Conservation (phyloP, 768 basidiomycete genomes). For the Mycena belliarum region DNA sequence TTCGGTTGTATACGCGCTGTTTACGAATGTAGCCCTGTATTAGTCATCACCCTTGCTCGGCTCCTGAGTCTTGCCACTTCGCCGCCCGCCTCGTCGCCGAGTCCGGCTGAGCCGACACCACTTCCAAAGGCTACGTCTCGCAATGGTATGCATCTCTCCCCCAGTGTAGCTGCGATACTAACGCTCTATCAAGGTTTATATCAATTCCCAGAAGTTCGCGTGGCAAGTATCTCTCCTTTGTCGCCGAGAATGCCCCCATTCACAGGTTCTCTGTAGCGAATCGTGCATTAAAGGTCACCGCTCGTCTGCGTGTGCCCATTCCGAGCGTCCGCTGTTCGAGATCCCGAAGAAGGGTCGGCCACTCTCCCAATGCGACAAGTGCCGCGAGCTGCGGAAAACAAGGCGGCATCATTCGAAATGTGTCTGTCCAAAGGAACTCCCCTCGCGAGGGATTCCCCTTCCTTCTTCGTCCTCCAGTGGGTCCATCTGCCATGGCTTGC, state of each 20-base stretch:
- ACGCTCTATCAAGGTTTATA: constrained; percentile 69
- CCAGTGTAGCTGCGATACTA: no score
- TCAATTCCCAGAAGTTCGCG: constrained; percentile 79
- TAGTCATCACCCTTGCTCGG: no score
- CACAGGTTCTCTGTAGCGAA: constrained; percentile 50
- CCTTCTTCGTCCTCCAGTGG: no score
- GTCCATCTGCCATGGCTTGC: no score
- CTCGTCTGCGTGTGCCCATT: constrained; percentile 86
- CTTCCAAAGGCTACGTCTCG: no score
- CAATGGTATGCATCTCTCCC: no score
- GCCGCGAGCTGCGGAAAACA: constrained; percentile 81
- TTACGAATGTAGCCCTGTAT: no score
- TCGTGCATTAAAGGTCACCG: constrained; percentile 95
- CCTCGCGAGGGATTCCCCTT: no score
- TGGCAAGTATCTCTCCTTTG: constrained; percentile 51
- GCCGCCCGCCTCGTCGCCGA: no score
- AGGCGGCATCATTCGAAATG: constrained; percentile 88
- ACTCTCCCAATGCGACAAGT: constrained; percentile 87
- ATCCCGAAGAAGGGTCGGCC: constrained; percentile 94
- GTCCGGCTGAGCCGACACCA: no score
- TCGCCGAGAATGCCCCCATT: not conserved
- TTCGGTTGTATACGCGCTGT: no score
- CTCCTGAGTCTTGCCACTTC: no score
- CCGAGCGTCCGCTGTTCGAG: constrained; percentile 85
- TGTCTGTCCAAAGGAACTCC: constrained; percentile 42